phyloP scores from a whole-genome alignment of 2,329 filamentous ascomycete species.

The Cladosporium phlei region DNA sequence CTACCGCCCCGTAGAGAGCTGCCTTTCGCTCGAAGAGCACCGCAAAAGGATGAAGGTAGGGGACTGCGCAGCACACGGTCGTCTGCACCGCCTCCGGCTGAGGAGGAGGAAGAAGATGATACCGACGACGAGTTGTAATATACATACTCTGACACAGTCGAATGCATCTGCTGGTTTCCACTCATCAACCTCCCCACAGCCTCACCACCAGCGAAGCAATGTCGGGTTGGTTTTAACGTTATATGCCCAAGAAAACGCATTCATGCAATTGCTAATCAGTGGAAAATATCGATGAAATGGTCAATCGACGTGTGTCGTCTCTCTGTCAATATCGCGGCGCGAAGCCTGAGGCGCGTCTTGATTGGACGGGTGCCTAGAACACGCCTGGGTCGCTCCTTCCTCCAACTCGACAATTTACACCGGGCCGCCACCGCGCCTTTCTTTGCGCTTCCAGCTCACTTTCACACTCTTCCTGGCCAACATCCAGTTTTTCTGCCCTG shows the following conservation, averaged over 20 bases:
- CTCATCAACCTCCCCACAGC: too few species aligned
- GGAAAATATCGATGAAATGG: too few species aligned
- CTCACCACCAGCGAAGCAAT: too few species aligned
- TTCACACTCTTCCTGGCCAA: neutral
- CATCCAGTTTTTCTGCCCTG: too few species aligned
- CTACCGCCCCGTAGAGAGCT: constrained; percentile 20
- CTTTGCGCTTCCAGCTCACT: too few species aligned
- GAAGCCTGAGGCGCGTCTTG: too few species aligned
- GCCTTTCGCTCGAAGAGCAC: constrained; percentile 18
- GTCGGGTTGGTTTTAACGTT: too few species aligned
- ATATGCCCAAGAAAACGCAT: neutral
- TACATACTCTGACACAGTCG: too few species aligned
- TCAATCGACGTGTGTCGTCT: too few species aligned
- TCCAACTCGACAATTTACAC: too few species aligned
- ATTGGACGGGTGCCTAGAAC: too few species aligned
- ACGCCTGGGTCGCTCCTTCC: neutral
- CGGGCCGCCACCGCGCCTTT: neutral
- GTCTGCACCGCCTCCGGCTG: neutral
- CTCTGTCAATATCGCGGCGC: too few species aligned
- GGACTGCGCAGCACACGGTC: constrained; percentile 13
- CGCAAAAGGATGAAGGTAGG: constrained; percentile 14
- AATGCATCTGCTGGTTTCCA: neutral
- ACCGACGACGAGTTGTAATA: constrained; percentile 33
- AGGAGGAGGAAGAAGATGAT: constrained; percentile 27
- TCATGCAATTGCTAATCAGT: neutral